Evolutionary conservation across 2,329 filamentous ascomycete genomes (phyloP), one percentile per base, ranked within the genome.

Genomic region (Nectriaceae sp.): DNA sequence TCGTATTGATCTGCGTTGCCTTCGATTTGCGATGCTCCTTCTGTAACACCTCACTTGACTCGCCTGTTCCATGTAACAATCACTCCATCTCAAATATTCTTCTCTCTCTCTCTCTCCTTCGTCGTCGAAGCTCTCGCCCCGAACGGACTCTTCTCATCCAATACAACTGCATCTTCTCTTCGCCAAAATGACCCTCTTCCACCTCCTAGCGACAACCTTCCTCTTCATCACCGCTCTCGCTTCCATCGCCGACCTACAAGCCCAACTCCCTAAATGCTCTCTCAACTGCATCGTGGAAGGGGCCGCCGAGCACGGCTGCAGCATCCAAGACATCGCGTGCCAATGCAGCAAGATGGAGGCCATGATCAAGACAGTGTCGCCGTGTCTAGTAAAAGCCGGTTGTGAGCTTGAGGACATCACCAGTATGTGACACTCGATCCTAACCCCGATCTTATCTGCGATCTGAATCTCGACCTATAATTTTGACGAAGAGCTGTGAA

Each of bases 261-360:
- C 44, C 11, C 19, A 54, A 44, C 65, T 75, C 11, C 74, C 73
- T 18, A 35, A 55, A 5, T 76, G 74, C 58, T 68, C 73, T 11
- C 54, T 65, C 53, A 40, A 54, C 3, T 76, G 74, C 54, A 61
- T 75, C 48, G 53, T 62, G 31, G 44, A 56, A 5, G 67, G 61
- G 11, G 64, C 67, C 18, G 53, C 53, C 16, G 33, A 56, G 37
- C 59, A 70, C 31, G 65, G 65, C 49, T 76, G 73, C 62, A 47
- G 39, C 3, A 20, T 62, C 42, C 50, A 50, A 45, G 70, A 76
- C 56, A 55, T 66, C 37, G 53, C 44, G 13, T 76, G 74, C 62
- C 67, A 69, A 48, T 76, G 74, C 60, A 38, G 40, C 41, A 67
- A 72, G 33, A 49, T 68, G 16, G 56, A 66, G 29, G 56, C 60